Percentiles rank a stretch among this genome's conserved stretches.
phyloP scores from a whole-genome alignment of 106 monocot genomes.

The Narthecium ossifragum region DNA sequence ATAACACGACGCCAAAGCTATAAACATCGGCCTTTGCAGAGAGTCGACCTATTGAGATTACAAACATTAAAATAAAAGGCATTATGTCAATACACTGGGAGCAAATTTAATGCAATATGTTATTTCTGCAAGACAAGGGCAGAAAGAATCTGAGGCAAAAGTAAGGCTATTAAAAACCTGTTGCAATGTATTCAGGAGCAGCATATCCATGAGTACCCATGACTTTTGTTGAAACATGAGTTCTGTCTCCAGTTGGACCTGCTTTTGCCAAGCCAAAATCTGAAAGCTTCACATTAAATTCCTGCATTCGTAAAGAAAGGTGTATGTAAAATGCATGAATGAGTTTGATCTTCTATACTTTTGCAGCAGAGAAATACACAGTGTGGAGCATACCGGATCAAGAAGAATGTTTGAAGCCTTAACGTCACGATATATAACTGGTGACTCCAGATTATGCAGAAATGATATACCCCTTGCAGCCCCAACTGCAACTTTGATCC shows the following conservation, averaged over 20 bases:
- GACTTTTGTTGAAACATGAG: slow-evolving; percentile 14
- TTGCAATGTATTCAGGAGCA: slow-evolving; percentile 11
- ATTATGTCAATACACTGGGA: not conserved
- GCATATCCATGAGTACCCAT: slow-evolving; percentile 14
- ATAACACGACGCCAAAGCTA: slow-evolving; percentile 30
- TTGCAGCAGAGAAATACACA: too few species aligned
- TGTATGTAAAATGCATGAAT: not conserved
- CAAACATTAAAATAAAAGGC: not conserved
- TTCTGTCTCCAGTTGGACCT: slow-evolving; percentile 7
- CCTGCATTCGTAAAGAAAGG: not conserved
- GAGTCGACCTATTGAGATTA: slow-evolving; percentile 11
- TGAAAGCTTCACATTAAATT: slow-evolving; percentile 7
- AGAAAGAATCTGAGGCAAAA: too few species aligned
- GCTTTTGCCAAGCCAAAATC: slow-evolving; percentile 14
- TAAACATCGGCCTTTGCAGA: slow-evolving; percentile 30
- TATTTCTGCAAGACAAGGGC: too few species aligned
- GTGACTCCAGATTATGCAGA: slow-evolving; percentile 24
- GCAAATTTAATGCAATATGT: too few species aligned
- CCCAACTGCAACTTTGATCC: slow-evolving; percentile 31
- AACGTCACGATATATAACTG: slow-evolving; percentile 39
- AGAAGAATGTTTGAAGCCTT: slow-evolving; percentile 44
- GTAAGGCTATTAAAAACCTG: slow-evolving; percentile 7
- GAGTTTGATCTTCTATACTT: too few species aligned
- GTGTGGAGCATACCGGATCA: slow-evolving; percentile 28
- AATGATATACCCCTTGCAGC: slow-evolving; percentile 33